Percentiles rank a stretch among this genome's conserved stretches.
Evolutionary conservation across 2,329 filamentous ascomycete species (phyloP).

Genomic region (Pyrenophora seminiperda): DNA sequence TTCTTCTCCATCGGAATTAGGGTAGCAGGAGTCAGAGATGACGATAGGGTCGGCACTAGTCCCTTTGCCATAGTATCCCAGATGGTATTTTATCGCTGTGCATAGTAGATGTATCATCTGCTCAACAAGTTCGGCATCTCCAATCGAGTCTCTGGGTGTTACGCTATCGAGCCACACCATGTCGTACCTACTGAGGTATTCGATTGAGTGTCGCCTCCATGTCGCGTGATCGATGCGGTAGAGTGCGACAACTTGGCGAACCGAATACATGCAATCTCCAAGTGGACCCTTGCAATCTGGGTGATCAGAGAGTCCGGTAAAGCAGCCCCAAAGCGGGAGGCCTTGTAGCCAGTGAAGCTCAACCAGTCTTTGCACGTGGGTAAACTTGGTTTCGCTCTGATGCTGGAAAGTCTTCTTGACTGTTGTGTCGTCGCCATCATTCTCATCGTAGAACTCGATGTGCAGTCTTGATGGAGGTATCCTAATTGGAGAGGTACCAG

Average conservation of each 20-base stretch:
- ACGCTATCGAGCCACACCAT: too few relatives aligned
- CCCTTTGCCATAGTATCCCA: background rate
- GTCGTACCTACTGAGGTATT: background rate
- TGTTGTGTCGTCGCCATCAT: too few relatives aligned
- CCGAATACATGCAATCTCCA: conserved; percentile 6
- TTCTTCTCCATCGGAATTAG: background rate
- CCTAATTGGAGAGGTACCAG: background rate
- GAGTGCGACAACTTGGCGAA: conserved; percentile 8
- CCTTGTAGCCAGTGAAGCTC: conserved; percentile 11
- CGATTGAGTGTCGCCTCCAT: background rate
- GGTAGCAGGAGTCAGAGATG: too few relatives aligned
- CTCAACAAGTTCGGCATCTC: conserved; percentile 3
- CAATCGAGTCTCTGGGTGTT: too few relatives aligned
- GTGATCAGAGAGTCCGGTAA: background rate
- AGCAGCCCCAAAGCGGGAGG: conserved; percentile 4
- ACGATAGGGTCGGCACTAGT: too few relatives aligned
- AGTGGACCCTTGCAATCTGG: background rate
- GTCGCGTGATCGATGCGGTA: background rate
- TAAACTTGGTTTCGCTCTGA: too few relatives aligned
- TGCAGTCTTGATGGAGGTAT: too few relatives aligned
- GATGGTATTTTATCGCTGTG: background rate
- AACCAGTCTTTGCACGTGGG: background rate
- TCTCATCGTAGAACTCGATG: background rate
- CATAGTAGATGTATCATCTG: background rate
- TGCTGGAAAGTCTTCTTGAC: too few relatives aligned